Percentiles rank a stretch among this genome's conserved stretches.
Evolutionary conservation across 768 basidiomycete species (phyloP).

Genomic region (Podaxis sp.): DNA sequence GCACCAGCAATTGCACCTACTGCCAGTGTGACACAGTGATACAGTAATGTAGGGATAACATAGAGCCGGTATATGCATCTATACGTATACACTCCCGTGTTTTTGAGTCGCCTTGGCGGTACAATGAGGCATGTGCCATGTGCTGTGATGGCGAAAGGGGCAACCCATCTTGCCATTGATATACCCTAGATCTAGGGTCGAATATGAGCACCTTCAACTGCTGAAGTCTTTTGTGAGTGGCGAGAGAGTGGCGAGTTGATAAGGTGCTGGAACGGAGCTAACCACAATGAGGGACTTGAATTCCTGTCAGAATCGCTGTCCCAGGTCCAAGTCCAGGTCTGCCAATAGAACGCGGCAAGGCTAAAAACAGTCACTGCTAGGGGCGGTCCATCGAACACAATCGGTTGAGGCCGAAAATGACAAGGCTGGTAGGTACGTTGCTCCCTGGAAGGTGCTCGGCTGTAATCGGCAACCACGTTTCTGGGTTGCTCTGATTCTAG

Average conservation of each 20-base stretch:
- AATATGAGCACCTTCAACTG: background rate
- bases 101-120: background rate
- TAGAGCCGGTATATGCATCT: background rate
- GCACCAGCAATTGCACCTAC: background rate
- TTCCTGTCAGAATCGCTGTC: background rate
- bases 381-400: background rate
- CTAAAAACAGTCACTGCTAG: background rate
- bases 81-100: background rate
- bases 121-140: constrained; percentile 1
- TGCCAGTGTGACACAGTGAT: background rate
- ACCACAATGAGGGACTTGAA: background rate
- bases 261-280: background rate
- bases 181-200: background rate
- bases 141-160: background rate
- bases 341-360: background rate
- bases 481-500: background rate
- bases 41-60: background rate
- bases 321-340: background rate
- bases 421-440: background rate
- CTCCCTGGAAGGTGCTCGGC: background rate
- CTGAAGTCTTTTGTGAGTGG: background rate
- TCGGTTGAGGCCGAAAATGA: background rate
- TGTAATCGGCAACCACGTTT: background rate
- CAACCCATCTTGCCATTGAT: background rate
- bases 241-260: background rate